Evolutionary conservation across 805 yeast genomes (phyloP), one percentile per base, ranked within the genome.

Genomic region (Lipomyces lipofer): DNA sequence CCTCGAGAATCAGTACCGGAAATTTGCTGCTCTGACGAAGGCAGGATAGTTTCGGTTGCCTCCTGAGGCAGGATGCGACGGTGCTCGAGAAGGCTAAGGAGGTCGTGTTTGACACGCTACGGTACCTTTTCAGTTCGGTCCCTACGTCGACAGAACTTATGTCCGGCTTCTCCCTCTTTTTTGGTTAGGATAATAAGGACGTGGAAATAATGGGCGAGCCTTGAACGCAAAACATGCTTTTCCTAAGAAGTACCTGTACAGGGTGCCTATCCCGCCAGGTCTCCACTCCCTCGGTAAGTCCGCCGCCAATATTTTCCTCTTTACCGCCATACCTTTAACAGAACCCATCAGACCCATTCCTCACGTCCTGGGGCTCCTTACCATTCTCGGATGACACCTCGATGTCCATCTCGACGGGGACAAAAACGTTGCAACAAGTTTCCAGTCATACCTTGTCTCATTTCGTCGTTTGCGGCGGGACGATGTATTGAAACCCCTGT

Each of bases 91-190:
- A 35, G 27, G 60, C 56, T n/a, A 27, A 33, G 33, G 48, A 46
- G 4, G 28, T 25, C 19, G 55, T 56, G 25, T 29, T 27, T 13
- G 21, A 28, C n/a, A 30, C 58, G 5, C 48, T 33, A 8, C 51
- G 46, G 63, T 60, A 3, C 49, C 57, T 1, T 59, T 54, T 24
- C 32, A 35, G 35, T 58, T 60, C 29, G 63, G 63, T 10, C 63
- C 63, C 12, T 51, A 51, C 24, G 59, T 59, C 43, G 63, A 59
- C 24, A 43, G 52, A 21, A 43, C 27, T 2, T 59, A 54, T 22
- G 58, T 56, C 17, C 54, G 52, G 7, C 22, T 22, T 29, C 49
- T 60, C 3, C 63, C 63, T 2, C 36, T 38, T 28, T 60, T 54
- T 46, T 32, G 53, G 32, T 45, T 60, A n/a, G 42, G 43, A 44